These are phyloP conservation scores for Candida ficus DNA, from an alignment of 805 yeast species.

Conservation along the genomic window DNA sequence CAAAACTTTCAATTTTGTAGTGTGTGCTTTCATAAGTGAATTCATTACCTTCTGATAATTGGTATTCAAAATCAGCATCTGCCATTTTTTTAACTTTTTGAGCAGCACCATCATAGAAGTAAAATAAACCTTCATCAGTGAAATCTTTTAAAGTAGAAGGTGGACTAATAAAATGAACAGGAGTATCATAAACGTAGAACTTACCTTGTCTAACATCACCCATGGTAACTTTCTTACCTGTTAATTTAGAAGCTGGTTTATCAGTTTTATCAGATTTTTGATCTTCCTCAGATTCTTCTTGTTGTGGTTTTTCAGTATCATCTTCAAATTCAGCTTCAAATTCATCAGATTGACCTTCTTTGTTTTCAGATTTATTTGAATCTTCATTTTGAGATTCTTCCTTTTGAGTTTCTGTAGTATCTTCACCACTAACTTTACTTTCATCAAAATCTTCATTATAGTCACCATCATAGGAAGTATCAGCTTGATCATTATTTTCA, in stretches of 20 bases:
- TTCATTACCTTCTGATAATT: constrained; percentile 1
- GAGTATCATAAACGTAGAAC: constrained; percentile 12
- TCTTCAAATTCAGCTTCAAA: neutral
- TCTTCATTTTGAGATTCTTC: too few relatives aligned
- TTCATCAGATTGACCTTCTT: neutral
- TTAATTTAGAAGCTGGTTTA: neutral
- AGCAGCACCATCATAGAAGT: constrained; percentile 9
- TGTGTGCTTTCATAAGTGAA: constrained; percentile 11
- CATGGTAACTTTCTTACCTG: constrained; percentile 14
- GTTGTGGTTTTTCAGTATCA: neutral
- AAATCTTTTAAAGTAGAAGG: constrained; percentile 1
- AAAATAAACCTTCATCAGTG: constrained; percentile 23
- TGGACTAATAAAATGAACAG: constrained; percentile 15
- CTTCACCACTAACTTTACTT: too few relatives aligned
- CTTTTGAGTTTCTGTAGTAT: neutral
- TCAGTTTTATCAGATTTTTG: neutral
- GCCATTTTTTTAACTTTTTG: too few relatives aligned
- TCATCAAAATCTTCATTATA: neutral
- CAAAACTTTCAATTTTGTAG: constrained; percentile 10
- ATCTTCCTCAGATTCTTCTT: neutral
- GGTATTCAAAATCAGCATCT: too few relatives aligned
- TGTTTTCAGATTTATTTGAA: neutral
- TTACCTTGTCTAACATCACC: constrained; percentile 17
- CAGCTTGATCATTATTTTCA: too few relatives aligned
- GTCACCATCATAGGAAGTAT: neutral